A percentile compares a stretch with the other conserved stretches of the same genome.
phyloP scores from a whole-genome alignment of 208 protist species.

The Leishmania braziliensis region DNA sequence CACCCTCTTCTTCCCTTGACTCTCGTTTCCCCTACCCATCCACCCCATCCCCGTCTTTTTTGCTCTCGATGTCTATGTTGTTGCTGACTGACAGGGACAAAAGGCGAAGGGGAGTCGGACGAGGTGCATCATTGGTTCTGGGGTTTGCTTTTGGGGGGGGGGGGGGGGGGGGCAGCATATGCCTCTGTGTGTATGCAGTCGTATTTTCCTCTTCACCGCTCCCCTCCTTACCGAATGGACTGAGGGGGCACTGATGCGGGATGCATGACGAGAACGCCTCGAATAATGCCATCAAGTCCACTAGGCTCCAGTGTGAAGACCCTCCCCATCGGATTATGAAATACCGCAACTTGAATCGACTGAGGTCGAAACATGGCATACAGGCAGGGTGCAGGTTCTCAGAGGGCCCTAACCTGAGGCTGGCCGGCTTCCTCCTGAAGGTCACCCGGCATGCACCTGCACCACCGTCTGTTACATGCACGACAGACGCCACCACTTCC shows the following conservation, averaged over 20 bases:
- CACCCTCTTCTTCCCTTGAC: not conserved
- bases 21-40: not conserved
- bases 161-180: not conserved
- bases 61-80: not conserved
- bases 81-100: not conserved
- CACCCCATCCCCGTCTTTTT: not conserved
- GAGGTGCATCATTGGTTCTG: not conserved
- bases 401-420: no score
- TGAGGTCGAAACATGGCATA: not conserved
- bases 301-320: not conserved
- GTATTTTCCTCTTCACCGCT: not conserved
- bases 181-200: not conserved
- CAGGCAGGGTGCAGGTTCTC: not conserved
- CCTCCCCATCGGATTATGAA: not conserved
- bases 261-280: not conserved
- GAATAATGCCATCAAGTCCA: not conserved
- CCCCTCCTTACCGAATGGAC: not conserved
- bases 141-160: not conserved
- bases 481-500: no score
- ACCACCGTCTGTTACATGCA: no score
- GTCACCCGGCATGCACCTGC: no score
- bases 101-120: not conserved
- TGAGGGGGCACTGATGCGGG: not conserved
- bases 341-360: not conserved
- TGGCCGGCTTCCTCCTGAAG: no score